A percentile compares a stretch with the other conserved stretches of the same genome.
phyloP scores from a whole-genome alignment of 176 grass and related monocot species.

The Musa acuminata region DNA sequence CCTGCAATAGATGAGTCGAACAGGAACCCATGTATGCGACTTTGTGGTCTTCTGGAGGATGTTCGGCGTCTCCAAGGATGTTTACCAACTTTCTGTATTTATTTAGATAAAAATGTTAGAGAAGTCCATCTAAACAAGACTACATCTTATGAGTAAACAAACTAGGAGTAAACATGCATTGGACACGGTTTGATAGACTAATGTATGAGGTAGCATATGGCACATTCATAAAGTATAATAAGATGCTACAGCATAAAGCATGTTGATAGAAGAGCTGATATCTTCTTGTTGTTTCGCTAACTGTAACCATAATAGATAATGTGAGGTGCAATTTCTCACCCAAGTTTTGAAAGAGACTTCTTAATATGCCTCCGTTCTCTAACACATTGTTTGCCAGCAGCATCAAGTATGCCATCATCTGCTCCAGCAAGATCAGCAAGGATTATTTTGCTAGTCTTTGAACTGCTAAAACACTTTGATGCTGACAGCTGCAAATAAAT shows the following conservation, averaged over 20 bases:
- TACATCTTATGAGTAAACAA: no score
- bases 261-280: not conserved
- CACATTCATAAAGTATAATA: not conserved
- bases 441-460: constrained; percentile 77
- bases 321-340: constrained; percentile 40
- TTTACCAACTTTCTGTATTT: constrained; percentile 78
- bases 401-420: constrained; percentile 52
- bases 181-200: no score
- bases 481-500: constrained; percentile 38
- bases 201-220: not conserved
- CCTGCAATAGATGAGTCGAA: constrained; percentile 80
- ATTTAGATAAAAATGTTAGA: not conserved
- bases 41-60: constrained; percentile 33
- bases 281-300: not conserved
- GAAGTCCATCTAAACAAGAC: not conserved
- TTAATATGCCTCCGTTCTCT: constrained; percentile 73
- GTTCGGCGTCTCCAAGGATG: constrained; percentile 50
- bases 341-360: constrained; percentile 86
- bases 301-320: no score
- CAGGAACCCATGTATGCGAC: constrained; percentile 48
- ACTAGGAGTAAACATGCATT: no score
- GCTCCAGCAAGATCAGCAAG: constrained; percentile 84
- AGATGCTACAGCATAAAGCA: not conserved
- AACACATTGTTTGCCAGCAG: constrained; percentile 40
- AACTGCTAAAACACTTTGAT: constrained; percentile 75